Evolutionary conservation across 2,329 filamentous ascomycete genomes (phyloP), one percentile per base, ranked within the genome.

Genomic region (Aspergillus ruber): DNA sequence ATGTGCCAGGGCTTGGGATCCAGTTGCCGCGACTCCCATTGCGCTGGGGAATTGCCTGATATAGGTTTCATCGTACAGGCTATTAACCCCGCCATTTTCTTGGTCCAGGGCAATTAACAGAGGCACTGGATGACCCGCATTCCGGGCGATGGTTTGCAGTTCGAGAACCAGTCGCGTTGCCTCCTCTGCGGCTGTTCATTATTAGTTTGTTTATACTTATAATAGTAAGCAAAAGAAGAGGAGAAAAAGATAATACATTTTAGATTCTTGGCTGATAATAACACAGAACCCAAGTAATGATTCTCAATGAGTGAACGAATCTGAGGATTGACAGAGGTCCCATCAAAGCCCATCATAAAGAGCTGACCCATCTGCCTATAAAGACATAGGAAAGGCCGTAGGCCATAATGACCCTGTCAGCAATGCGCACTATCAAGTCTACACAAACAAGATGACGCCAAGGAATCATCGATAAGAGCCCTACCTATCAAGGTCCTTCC

Each of bases 71-170:
- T 97, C 91, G 62, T 94, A 96, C 2, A 97, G 79, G 70, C 89
- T 95, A 73, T 96, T 97, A 66, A 96, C 91, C 3, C 91, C 90
- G 54, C 93, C 93, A 81, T 98, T 97, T 68, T 98, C 93, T 66
- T 98, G 93, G 64, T 97, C 93, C 33, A 97, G 75, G 35, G 87
- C 90, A 58, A 98, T 96, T 46, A 94, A 76, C 15, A 98, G 74
- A 2, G 93, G 93, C 2, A 91, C 85, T 3, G 87, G 85, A 67
- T 97, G 91, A 17, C 91, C 91, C 50, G 91, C 86, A 69, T 94
- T 81, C 63, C 88, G 87, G 33, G 93, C 93, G 63, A 95, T 91
- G 43, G 84, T 90, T 69, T 98, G 93, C 40, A 98, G 77, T 62
- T 97, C 90, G 62, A 93, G 86, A 25, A 95, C 88, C 38, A 97